These are phyloP conservation scores for Hyaloscypha hepaticicola DNA, from an alignment of 495 filamentous ascomycete species.

Conservation along the genomic window DNA sequence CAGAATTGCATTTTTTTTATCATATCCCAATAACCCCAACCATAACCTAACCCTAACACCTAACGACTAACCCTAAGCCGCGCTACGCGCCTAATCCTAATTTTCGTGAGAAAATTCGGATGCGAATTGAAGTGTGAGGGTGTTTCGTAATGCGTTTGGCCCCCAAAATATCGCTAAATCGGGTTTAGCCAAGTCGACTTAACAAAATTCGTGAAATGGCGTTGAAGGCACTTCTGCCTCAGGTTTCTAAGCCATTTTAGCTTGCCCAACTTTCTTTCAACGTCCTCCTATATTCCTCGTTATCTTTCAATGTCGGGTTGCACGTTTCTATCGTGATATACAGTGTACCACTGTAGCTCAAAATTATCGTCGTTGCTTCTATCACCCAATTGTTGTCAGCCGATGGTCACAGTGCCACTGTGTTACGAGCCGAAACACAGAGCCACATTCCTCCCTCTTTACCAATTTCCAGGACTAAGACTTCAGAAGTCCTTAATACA, in stretches of 20 bases:
- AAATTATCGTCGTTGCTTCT: neutral
- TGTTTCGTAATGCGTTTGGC: no score
- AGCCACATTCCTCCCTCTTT: neutral
- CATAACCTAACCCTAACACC: no score
- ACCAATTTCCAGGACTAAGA: neutral
- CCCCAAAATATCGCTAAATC: no score
- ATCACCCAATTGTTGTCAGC: neutral
- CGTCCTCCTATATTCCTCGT: neutral
- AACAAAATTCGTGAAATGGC: no score
- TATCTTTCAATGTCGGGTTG: neutral
- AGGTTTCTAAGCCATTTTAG: no score
- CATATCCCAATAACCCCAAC: no score
- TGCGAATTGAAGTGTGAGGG: no score
- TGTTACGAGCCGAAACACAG: neutral
- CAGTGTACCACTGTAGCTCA: neutral
- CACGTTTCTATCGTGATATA: neutral
- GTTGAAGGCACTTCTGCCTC: neutral
- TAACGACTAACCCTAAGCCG: no score
- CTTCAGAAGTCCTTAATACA: neutral
- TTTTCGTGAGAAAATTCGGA: no score
- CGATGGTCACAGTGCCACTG: neutral
- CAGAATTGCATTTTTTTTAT: no score
- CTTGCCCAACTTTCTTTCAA: neutral
- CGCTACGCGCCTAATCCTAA: no score
- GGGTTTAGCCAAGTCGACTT: no score